These are phyloP conservation scores for Ceratocystis diversiconidia DNA, from an alignment of 2,329 filamentous ascomycete species.

Conservation along the genomic window DNA sequence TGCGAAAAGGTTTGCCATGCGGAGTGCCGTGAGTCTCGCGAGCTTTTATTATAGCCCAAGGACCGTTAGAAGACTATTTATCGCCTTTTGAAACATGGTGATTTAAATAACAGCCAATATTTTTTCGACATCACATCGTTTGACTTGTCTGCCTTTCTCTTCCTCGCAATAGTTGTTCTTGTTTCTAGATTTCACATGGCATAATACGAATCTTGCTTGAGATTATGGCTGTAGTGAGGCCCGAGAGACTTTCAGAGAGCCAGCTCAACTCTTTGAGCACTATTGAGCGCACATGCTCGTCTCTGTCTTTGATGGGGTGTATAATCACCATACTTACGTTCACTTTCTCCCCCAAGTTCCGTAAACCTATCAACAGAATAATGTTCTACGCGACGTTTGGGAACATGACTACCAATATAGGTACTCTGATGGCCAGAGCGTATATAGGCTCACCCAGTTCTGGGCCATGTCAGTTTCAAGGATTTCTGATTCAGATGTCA, in stretches of 20 bases:
- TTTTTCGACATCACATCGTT: neutral
- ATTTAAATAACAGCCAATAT: neutral
- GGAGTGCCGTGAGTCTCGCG: too few species aligned
- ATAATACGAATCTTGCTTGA: neutral
- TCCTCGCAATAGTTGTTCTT: too few species aligned
- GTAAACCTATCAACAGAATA: constrained; percentile 75
- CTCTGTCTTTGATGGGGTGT: constrained; percentile 56
- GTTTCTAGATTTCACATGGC: too few species aligned
- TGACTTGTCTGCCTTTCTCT: too few species aligned
- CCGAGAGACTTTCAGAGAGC: constrained; percentile 16
- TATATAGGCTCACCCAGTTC: constrained; percentile 37
- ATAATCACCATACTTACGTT: constrained; percentile 61
- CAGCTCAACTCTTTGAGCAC: constrained; percentile 39
- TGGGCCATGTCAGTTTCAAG: constrained; percentile 57
- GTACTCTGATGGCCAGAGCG: constrained; percentile 55
- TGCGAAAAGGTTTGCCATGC: too few species aligned
- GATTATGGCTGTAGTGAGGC: neutral
- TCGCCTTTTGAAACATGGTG: too few species aligned
- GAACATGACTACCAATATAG: constrained; percentile 64
- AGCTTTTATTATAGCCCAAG: too few species aligned
- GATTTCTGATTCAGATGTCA: constrained; percentile 69
- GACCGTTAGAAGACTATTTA: too few species aligned
- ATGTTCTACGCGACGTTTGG: constrained; percentile 75
- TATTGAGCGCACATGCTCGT: constrained; percentile 54
- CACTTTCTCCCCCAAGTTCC: constrained; percentile 51